Conservation (phyloP, 163 green algal species). For the Coccomyxa subellipsoidea region DNA sequence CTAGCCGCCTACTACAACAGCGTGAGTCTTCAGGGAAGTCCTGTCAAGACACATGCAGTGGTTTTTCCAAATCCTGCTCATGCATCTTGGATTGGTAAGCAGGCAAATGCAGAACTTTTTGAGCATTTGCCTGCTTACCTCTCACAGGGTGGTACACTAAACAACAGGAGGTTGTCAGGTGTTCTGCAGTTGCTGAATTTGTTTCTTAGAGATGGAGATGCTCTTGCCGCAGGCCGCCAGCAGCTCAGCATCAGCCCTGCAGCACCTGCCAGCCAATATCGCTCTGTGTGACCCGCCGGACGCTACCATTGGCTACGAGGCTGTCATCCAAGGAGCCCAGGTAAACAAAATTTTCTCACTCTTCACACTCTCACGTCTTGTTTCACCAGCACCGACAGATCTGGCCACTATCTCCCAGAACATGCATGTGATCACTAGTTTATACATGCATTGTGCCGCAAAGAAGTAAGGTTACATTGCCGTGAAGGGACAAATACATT, state of each 20-base stretch:
- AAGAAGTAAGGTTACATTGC: too few species aligned
- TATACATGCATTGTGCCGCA: too few species aligned
- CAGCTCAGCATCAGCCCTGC: background rate
- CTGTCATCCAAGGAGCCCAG: background rate
- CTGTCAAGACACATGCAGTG: background rate
- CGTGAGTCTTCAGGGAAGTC: background rate
- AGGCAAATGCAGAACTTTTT: background rate
- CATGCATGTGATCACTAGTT: too few species aligned
- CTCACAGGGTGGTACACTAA: too few species aligned
- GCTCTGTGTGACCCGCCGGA: constrained; percentile 20
- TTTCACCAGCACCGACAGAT: background rate
- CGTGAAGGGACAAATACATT: too few species aligned
- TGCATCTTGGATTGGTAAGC: background rate
- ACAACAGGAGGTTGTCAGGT: too few species aligned
- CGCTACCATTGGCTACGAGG: background rate
- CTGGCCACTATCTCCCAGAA: too few species aligned
- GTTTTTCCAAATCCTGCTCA: background rate
- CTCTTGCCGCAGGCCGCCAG: background rate
- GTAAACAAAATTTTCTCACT: too few species aligned
- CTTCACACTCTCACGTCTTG: too few species aligned
- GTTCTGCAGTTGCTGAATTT: too few species aligned
- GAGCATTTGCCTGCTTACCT: too few species aligned
- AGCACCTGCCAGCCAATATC: constrained; percentile 24
- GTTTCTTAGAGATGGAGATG: too few species aligned
- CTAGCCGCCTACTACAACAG: background rate